Percentiles rank a stretch among this genome's conserved stretches.
phyloP scores from a whole-genome alignment of 139 green algal genomes.

The Haematococcus sp. region DNA sequence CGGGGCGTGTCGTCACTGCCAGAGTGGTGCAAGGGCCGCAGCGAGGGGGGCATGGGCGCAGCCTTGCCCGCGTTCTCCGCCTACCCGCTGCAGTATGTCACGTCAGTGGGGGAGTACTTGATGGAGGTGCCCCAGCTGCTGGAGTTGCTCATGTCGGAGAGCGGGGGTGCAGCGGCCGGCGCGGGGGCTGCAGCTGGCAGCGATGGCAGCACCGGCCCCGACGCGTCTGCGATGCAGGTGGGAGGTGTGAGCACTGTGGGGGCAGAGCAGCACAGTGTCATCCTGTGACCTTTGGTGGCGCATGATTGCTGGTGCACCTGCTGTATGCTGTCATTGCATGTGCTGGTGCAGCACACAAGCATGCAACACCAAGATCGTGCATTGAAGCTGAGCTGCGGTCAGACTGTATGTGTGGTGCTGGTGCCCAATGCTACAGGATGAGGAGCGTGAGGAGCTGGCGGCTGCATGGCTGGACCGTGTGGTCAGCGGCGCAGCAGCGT shows the following conservation, averaged over 20 bases:
- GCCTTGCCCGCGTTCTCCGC: constrained; percentile 80
- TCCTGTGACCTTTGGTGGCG: no score
- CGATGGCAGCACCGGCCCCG: neutral
- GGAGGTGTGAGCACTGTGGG: no score
- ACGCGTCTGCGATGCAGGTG: no score
- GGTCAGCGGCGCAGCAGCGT: constrained; percentile 22
- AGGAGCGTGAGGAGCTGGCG: constrained; percentile 59
- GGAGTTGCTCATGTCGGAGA: constrained; percentile 49
- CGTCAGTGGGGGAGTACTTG: constrained; percentile 81
- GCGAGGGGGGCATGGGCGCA: neutral
- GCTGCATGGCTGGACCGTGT: constrained; percentile 83
- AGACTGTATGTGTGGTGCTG: no score
- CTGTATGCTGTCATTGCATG: no score
- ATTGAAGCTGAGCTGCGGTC: no score
- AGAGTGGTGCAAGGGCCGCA: constrained; percentile 33
- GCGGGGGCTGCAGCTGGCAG: neutral
- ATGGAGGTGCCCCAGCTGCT: constrained; percentile 89
- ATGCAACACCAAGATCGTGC: no score
- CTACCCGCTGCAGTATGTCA: constrained; percentile 79
- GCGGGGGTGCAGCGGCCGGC: neutral
- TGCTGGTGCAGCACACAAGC: no score
- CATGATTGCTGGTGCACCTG: no score
- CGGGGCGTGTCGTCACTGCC: constrained; percentile 28
- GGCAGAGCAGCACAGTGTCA: no score
- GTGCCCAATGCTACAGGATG: no score